A percentile compares a stretch with the other conserved stretches of the same genome.
These are phyloP conservation scores for Cadophora malorum DNA, from an alignment of 2,329 filamentous ascomycete species.

Conservation along the genomic window DNA sequence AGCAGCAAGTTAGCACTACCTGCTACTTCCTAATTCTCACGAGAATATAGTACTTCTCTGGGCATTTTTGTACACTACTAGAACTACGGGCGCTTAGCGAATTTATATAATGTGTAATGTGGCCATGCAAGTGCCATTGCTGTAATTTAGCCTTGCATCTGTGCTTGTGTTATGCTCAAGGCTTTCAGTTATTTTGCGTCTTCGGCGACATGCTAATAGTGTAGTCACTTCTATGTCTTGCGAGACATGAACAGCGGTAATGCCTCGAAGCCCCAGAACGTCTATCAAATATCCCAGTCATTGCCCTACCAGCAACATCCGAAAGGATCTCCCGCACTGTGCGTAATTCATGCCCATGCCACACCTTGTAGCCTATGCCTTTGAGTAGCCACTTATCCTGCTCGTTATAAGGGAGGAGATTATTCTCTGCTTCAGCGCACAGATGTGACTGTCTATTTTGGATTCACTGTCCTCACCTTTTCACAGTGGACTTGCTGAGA, in stretches of 20 bases:
- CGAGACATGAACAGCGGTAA: not conserved
- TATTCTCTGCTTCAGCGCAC: too few relatives aligned
- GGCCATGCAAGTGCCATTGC: not conserved
- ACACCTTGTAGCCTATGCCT: too few relatives aligned
- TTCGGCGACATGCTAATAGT: not conserved
- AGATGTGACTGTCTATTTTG: too few relatives aligned
- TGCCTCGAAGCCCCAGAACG: too few relatives aligned
- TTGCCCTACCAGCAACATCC: too few relatives aligned
- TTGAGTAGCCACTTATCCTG: too few relatives aligned
- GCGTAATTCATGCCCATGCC: too few relatives aligned
- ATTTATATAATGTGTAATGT: conserved; percentile 23
- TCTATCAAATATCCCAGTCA: too few relatives aligned
- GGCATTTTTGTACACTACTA: conserved; percentile 16
- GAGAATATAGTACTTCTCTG: not conserved
- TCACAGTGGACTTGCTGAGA: too few relatives aligned
- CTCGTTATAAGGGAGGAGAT: too few relatives aligned
- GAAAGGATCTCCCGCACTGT: too few relatives aligned
- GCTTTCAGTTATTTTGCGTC: not conserved
- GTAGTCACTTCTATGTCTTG: not conserved
- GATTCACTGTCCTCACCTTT: too few relatives aligned
- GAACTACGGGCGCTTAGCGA: conserved; percentile 1
- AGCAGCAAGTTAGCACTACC: conserved; percentile 53
- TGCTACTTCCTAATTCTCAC: conserved; percentile 43
- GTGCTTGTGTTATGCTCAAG: not conserved
- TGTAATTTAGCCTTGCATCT: conserved; percentile 1